Base-by-base conservation (phyloP, 2,329 filamentous ascomycete genomes). In the Colletotrichum tamarilloi region DNA sequence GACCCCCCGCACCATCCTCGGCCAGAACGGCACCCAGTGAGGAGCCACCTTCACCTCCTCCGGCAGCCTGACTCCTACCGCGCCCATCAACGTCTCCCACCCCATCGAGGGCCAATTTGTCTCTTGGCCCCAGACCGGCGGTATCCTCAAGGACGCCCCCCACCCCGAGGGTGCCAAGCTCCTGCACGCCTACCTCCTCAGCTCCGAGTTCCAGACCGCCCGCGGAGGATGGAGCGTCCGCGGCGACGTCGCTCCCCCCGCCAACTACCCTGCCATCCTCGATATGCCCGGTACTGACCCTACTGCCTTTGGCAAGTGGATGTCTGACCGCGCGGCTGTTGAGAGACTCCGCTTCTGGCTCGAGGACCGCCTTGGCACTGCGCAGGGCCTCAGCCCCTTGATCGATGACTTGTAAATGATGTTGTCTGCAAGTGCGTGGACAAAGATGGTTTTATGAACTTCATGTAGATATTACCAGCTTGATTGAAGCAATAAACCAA, bases 141-240 rank as follows among this genome's bases (percentile, higher is more conserved):
- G 82, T 1, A 89, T 90, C 69, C 79, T 87, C 35, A 84, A 83
- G 66, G 79, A 85, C 35, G 86, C 87, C 0, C 85, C 85, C 0
- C 85, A 87, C 62, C 85, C 86, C 0, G 86, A 89, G 77, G 82
- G 82, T 38, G 85, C 87, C 32, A 89, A 88, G 79, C 78, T 89
- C 30, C 81, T 89, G 9, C 82, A 86, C 75, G 85, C 82, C 76
- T 89, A 78, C 76, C 71, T 89, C 6, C 77, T 88, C 12, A 85
- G 81, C 67, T 69, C 79, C 1, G 85, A 86, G 67, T 82, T 75
- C 59, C 85, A 87, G 76, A 66, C 76, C 8, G 59, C 69, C 0
- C 72, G 65, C 4, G 79, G 79, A 4, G 64, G 65, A 26, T 77
- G 83, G 84, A 81, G 80, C 22, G 81, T 83, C 0, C 80, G 83